A percentile compares a stretch with the other conserved stretches of the same genome.
Evolutionary conservation across 2,329 filamentous ascomycete species (phyloP).

Genomic region (Pyrenophora graminea): DNA sequence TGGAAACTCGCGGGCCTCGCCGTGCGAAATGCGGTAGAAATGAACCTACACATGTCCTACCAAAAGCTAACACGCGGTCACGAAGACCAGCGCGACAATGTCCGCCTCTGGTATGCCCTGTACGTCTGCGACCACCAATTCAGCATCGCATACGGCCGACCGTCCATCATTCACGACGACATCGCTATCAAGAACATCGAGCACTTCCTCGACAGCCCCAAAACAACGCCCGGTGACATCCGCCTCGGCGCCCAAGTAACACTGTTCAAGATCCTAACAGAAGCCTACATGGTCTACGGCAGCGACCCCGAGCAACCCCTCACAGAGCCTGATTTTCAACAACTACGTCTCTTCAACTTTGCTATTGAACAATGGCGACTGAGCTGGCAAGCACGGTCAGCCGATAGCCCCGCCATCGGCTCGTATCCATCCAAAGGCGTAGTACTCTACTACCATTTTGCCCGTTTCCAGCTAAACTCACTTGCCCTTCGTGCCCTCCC

Average conservation of each 20-base stretch:
- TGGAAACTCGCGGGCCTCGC: slow-evolving; percentile 48
- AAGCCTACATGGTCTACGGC: slow-evolving; percentile 41
- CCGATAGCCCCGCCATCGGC: slow-evolving; percentile 33
- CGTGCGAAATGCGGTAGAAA: slow-evolving; percentile 48
- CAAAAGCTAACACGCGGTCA: slow-evolving; percentile 43
- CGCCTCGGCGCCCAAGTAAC: slow-evolving; percentile 38
- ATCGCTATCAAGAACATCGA: slow-evolving; percentile 46
- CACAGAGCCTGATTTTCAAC: slow-evolving; percentile 44
- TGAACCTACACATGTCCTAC: slow-evolving; percentile 47
- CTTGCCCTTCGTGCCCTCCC: slow-evolving; percentile 50
- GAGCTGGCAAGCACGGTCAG: slow-evolving; percentile 43
- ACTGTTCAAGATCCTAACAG: slow-evolving; percentile 40
- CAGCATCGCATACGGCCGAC: slow-evolving; percentile 48
- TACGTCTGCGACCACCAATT: slow-evolving; percentile 50
- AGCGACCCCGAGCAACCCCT: slow-evolving; percentile 45
- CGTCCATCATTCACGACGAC: slow-evolving; percentile 47
- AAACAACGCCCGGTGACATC: slow-evolving; percentile 37
- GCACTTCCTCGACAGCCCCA: slow-evolving; percentile 34
- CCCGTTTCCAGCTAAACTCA: slow-evolving; percentile 59
- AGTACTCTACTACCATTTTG: slow-evolving; percentile 59
- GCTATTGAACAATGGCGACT: slow-evolving; percentile 52
- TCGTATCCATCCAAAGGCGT: slow-evolving; percentile 55
- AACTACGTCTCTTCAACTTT: slow-evolving; percentile 48
- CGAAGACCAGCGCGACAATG: slow-evolving; percentile 42
- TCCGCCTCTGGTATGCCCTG: slow-evolving; percentile 48